These are phyloP conservation scores for Aristolochia californica DNA, from an alignment of 164 flowering plant species.

Conservation along the genomic window DNA sequence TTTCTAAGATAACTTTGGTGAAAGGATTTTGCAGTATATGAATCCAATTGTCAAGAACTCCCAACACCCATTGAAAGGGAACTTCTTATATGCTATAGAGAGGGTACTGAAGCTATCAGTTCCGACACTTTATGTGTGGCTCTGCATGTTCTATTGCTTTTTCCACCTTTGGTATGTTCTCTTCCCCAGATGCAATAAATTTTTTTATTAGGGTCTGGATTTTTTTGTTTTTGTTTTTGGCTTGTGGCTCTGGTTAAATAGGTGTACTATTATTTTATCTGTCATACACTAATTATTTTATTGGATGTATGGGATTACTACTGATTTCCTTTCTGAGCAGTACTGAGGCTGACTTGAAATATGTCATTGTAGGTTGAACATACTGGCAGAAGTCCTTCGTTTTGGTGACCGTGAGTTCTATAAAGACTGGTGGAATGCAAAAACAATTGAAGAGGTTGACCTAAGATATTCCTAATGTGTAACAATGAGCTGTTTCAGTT, in stretches of 20 bases:
- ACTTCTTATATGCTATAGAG: slow-evolving; percentile 77
- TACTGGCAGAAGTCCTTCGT: slow-evolving; percentile 85
- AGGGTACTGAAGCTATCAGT: slow-evolving; percentile 95
- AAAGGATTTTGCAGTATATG: slow-evolving; percentile 66
- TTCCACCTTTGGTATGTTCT: slow-evolving; percentile 83
- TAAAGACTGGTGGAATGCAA: slow-evolving; percentile 99
- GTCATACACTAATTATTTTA: not conserved
- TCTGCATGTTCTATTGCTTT: slow-evolving; percentile 98
- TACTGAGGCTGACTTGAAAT: not conserved
- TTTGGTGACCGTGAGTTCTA: slow-evolving; percentile 99
- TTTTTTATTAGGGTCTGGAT: no score
- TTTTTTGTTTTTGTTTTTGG: not conserved
- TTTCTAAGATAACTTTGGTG: slow-evolving; percentile 20
- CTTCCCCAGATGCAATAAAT: no score
- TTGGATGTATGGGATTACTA: not conserved
- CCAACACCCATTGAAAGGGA: slow-evolving; percentile 89
- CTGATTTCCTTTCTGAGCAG: not conserved
- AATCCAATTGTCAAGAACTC: slow-evolving; percentile 92
- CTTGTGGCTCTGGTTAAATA: no score
- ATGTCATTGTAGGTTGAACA: slow-evolving; percentile 64
- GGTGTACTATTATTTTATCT: no score
- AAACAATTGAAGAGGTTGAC: slow-evolving; percentile 80
- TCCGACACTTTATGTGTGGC: slow-evolving; percentile 96
- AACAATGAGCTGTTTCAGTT: not conserved
- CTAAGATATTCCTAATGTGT: not conserved